Base-by-base conservation (phyloP, 257 asterid species). In the Solanum sitiens region DNA sequence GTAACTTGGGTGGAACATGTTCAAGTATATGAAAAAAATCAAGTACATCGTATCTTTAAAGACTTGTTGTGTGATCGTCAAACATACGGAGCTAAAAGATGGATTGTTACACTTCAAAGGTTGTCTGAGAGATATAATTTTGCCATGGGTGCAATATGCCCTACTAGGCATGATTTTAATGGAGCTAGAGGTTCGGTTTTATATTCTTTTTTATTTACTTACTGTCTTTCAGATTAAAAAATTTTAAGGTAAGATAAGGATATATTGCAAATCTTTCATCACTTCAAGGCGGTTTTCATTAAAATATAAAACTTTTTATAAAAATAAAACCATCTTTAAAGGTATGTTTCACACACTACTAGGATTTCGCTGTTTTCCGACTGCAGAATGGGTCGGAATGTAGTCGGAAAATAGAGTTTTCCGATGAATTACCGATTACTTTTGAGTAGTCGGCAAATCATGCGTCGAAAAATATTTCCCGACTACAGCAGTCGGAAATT, bases 1-100 rank as follows among this genome's bases (percentile, higher is more conserved):
- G 93, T 96, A 68, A 93, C 95, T 74, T 96, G 99, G 98, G 76
- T 96, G 7, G 98, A 95, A 56, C 98, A 95, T 86, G 94, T 95
- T 84, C 94, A 96, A 92, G 96, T 95, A 85, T 95, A 94, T 21
- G 98, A 94, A 83, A 93, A 92, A 89, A 83, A 83, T 27, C 75
- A 87, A 59, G 94, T 92, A 68, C 92, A 94, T 87, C 93, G 91
- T 74, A 79, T 95, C 63, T 95, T 91, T 86, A 91, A 94, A 90
- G 95, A 94, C 72, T 50, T 96, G 44, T 89, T 95, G 20, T 88
- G 90, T 53, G 88, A 87, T 77, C 88, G 89, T 75, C 93, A 91
- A 88, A 96, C 97, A 16, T 96, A 92, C 35, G 97, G 99, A 87
- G 98, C 98, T 68, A 93, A 82, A 80, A 85, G 96, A 89, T 96